Conservation (phyloP, 2,329 filamentous ascomycete genomes). For the Neurospora crassa region DNA sequence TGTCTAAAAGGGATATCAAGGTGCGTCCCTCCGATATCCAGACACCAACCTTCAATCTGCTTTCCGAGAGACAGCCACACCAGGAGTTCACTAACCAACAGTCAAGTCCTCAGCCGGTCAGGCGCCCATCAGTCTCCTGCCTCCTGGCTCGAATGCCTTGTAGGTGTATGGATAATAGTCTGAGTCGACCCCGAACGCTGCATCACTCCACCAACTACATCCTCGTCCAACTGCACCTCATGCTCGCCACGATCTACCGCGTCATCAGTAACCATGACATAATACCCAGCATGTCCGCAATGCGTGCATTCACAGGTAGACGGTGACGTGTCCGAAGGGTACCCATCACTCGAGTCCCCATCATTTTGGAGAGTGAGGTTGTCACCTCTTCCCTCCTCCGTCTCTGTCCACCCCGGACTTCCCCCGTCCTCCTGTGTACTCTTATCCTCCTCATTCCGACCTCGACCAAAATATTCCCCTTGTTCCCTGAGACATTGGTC, state of each 20-base stretch:
- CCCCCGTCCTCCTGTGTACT: neutral
- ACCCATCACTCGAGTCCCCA: neutral
- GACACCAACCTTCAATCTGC: neutral
- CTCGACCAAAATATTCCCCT: neutral
- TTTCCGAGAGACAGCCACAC: neutral
- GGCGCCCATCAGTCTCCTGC: neutral
- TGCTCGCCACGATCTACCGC: neutral
- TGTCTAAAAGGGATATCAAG: neutral
- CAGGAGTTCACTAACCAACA: neutral
- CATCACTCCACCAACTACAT: neutral
- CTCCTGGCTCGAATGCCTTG: neutral
- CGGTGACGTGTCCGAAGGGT: neutral
- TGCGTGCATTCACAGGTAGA: neutral
- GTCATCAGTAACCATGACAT: neutral
- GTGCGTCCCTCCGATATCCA: neutral
- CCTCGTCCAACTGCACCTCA: neutral
- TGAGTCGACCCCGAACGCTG: neutral
- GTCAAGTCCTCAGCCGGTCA: neutral
- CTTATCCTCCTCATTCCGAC: neutral
- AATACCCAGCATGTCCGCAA: neutral
- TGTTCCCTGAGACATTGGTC: neutral
- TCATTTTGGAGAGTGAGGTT: neutral
- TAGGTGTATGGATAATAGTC: neutral
- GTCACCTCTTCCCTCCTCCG: neutral
- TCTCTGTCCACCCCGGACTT: neutral